Conservation (phyloP, 73 alveolate species). For the Diophrys sp. region DNA sequence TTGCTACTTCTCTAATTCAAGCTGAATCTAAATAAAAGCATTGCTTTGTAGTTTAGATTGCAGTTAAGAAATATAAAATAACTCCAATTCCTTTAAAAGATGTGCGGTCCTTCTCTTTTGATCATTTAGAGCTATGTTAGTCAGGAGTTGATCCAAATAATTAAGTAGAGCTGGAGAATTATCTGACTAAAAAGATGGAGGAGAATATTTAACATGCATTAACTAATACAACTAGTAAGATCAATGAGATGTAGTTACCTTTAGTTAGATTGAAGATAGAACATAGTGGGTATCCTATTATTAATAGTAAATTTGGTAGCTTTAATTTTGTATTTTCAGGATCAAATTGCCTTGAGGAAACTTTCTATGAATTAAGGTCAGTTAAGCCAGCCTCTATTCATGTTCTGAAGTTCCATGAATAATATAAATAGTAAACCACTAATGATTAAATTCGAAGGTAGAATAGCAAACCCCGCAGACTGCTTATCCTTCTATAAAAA, state of each 20-base stretch:
- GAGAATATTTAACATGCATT: slow-evolving; percentile 63
- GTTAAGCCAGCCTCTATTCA: too few species aligned
- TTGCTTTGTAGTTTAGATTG: slow-evolving; percentile 74
- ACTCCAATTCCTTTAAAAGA: slow-evolving; percentile 70
- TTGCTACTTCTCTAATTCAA: slow-evolving; percentile 89
- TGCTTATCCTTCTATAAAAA: slow-evolving; percentile 67
- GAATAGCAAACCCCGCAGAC: slow-evolving; percentile 76
- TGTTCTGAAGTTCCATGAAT: too few species aligned
- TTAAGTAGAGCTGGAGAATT: slow-evolving; percentile 57
- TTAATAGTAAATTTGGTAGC: too few species aligned
- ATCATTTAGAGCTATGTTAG: slow-evolving; percentile 72
- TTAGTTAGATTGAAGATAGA: slow-evolving; percentile 76
- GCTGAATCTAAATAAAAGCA: slow-evolving; percentile 89
- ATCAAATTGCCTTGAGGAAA: too few species aligned
- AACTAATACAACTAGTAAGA: neutral
- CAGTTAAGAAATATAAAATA: slow-evolving; percentile 65
- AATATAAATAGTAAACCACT: slow-evolving; percentile 63
- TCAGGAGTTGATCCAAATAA: slow-evolving; percentile 55
- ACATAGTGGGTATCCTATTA: slow-evolving; percentile 53
- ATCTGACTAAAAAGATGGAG: slow-evolving; percentile 52
- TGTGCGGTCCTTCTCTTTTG: slow-evolving; percentile 79
- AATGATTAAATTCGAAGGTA: slow-evolving; percentile 47
- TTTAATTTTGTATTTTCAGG: too few species aligned
- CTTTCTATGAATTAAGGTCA: too few species aligned
- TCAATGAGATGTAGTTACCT: slow-evolving; percentile 53